These are phyloP conservation scores for Acephala macrosclerotiorum DNA, from an alignment of 2,329 filamentous ascomycete species.

Conservation along the genomic window DNA sequence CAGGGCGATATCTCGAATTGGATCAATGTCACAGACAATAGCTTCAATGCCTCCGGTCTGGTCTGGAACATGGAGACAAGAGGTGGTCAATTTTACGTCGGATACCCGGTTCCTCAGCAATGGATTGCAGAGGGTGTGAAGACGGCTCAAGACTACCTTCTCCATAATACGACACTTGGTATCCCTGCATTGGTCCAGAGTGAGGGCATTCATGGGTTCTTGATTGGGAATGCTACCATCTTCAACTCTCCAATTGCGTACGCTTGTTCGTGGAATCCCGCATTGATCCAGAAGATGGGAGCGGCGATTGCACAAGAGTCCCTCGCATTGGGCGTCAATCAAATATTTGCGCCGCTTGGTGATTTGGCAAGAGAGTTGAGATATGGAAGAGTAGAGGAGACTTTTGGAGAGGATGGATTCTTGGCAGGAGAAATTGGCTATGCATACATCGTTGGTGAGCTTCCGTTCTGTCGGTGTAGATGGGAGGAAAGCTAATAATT, in stretches of 20 bases:
- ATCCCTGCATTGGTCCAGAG: slow-evolving; percentile 78
- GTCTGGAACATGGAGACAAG: slow-evolving; percentile 64
- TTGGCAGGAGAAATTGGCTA: slow-evolving; percentile 74
- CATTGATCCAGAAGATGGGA: slow-evolving; percentile 71
- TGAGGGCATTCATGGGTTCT: slow-evolving; percentile 77
- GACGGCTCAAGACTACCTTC: slow-evolving; percentile 71
- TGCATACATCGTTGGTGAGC: slow-evolving; percentile 64
- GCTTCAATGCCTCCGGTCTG: slow-evolving; percentile 72
- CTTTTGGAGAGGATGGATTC: slow-evolving; percentile 73
- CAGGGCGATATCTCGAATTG: slow-evolving; percentile 78
- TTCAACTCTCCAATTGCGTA: slow-evolving; percentile 81
- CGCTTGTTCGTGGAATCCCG: slow-evolving; percentile 74
- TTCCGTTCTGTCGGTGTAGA: slow-evolving; percentile 42
- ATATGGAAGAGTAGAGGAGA: slow-evolving; percentile 78
- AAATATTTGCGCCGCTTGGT: slow-evolving; percentile 74
- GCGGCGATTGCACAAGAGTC: slow-evolving; percentile 70
- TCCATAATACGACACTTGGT: slow-evolving; percentile 70
- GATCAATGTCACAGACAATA: slow-evolving; percentile 71
- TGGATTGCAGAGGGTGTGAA: slow-evolving; percentile 69
- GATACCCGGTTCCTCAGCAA: slow-evolving; percentile 69
- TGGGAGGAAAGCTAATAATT: slow-evolving; percentile 42
- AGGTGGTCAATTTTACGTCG: slow-evolving; percentile 73
- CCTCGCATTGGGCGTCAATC: slow-evolving; percentile 71
- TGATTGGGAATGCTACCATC: slow-evolving; percentile 76
- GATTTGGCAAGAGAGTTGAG: slow-evolving; percentile 76